These are phyloP conservation scores for Stylosanthes scabra DNA, from an alignment of 331 rosid species.

Conservation along the genomic window DNA sequence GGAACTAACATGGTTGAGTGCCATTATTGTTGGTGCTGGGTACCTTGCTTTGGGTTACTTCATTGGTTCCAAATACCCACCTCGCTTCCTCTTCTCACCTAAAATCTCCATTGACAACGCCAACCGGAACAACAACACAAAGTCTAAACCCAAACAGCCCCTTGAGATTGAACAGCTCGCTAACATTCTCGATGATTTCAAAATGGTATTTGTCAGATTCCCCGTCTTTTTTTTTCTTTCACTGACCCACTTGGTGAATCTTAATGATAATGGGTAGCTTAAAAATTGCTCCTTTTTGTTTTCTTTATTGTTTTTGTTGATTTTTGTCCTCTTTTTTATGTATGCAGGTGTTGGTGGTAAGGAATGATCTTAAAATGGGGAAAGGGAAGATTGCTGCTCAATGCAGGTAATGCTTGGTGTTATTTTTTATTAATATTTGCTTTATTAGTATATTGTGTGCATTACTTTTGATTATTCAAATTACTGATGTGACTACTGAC, in stretches of 20 bases:
- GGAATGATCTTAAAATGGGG: constrained; percentile 98
- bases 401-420: constrained; percentile 68
- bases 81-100: constrained; percentile 48
- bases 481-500: not conserved
- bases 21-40: constrained; percentile 83
- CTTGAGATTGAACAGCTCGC: constrained; percentile 84
- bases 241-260: constrained; percentile 7
- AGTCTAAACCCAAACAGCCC: constrained; percentile 60
- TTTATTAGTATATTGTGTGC: too few species aligned
- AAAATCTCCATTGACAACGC: not conserved
- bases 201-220: constrained; percentile 65
- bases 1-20: constrained; percentile 85
- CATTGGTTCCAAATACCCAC: constrained; percentile 69
- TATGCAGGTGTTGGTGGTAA: constrained; percentile 81
- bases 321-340: not conserved
- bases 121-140: constrained; percentile 42
- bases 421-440: not conserved
- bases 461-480: not conserved
- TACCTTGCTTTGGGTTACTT: constrained; percentile 88
- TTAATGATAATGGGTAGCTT: constrained; percentile 5
- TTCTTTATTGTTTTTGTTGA: not conserved
- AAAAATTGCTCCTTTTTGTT: constrained; percentile 28
- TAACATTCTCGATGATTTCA: constrained; percentile 75
- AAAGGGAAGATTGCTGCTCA: constrained; percentile 98
- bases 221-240: not conserved